Evolutionary conservation across 768 basidiomycete species (phyloP), one percentile per base, ranked within the genome.

Genomic region (Clavulina sp.): DNA sequence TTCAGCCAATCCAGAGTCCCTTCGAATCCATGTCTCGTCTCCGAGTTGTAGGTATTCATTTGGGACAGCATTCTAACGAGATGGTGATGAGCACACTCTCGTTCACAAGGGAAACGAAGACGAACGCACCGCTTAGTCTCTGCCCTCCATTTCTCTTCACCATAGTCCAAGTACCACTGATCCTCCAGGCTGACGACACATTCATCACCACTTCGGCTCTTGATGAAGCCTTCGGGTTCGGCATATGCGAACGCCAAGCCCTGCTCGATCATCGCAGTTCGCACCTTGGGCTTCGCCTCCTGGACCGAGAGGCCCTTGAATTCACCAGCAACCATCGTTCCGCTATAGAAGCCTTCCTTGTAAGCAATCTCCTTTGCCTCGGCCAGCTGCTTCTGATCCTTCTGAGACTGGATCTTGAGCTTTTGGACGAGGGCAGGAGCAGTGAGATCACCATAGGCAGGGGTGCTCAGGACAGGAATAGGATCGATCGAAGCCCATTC

Each of bases 121-220:
- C 38, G 5, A 30, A 23, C 16, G 49, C 61, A 87, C 88, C 73
- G 79, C 64, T 89, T 84, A 4, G 87, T 78, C 60, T 85, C 75
- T 16, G 73, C 75, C 64, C 81, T 84, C 95, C 95, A 99, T n/a
- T 64, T 62, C 1, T 76, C 65, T 69, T 96, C 89, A 59, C 93
- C 95, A 60, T 96, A 99, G 65, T 97, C 89, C 65, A 97, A 68
- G 66, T 97, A 99, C 92, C 93, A 99, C 66, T 99, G 95, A 63
- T 99, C 95, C 78, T 91, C 92, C 57, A 99, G 69, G 2, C 93
- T 92, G 53, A 99, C 89, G 19, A 96, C 85, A 69, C 95, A 99
- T 66, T 96, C 93, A 61, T 99, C 95, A n/a, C 76, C 78, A 64
- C 84, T 88, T 41, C 93, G 73, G 41, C 82, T 86, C 60, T 91